phyloP scores from a whole-genome alignment of 129 eudicot species.

The Centaurea solstitialis region DNA sequence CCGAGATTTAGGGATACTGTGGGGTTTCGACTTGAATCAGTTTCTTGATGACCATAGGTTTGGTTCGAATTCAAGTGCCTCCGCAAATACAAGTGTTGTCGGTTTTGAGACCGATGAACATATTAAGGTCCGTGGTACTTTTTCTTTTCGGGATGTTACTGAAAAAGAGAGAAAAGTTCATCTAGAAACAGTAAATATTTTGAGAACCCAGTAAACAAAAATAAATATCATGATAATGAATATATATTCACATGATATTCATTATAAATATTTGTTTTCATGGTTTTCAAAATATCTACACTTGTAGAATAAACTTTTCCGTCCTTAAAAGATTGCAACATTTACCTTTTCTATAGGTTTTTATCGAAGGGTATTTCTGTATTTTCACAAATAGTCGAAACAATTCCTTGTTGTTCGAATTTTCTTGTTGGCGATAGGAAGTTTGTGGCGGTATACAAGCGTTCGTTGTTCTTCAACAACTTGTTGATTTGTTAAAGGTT shows the following conservation, averaged over 20 bases:
- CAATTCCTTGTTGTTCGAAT: not conserved
- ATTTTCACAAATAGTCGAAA: slow-evolving; percentile 6
- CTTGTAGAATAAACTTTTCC: not conserved
- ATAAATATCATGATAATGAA: not conserved
- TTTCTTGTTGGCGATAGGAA: slow-evolving; percentile 30
- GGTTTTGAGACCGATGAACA: slow-evolving; percentile 9
- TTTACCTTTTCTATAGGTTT: not conserved
- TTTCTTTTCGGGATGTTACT: not conserved
- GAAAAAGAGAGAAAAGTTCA: not conserved
- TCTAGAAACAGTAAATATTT: not conserved
- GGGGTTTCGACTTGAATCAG: slow-evolving; percentile 59
- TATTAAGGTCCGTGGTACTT: slow-evolving; percentile 31
- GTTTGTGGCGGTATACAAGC: slow-evolving; percentile 16
- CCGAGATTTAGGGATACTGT: slow-evolving; percentile 58
- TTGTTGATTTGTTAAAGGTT: slow-evolving; percentile 57
- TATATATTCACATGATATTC: not conserved
- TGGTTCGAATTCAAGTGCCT: slow-evolving; percentile 15
- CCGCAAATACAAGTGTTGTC: slow-evolving; percentile 2
- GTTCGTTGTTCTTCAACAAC: slow-evolving; percentile 58
- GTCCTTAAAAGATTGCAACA: not conserved
- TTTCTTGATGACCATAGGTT: slow-evolving; percentile 23
- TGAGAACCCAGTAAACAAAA: not conserved
- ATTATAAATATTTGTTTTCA: not conserved
- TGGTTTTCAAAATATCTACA: not conserved
- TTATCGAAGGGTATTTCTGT: not conserved